These are phyloP conservation scores for Aureobasidium leucospermi DNA, from an alignment of 2,329 filamentous ascomycete species.

Conservation along the genomic window DNA sequence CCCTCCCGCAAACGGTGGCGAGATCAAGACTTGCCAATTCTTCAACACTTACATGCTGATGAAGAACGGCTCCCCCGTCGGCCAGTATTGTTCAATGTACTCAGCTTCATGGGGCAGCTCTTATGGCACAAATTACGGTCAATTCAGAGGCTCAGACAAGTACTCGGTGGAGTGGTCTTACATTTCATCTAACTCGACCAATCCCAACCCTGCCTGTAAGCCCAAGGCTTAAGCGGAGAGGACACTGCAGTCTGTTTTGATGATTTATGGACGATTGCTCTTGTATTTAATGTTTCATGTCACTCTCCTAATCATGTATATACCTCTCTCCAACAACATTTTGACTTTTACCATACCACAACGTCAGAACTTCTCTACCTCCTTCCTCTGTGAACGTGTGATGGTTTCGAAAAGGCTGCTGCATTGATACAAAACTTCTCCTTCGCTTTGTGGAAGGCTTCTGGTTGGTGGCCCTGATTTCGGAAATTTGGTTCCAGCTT, in stretches of 20 bases:
- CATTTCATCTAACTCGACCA: conserved; percentile 17
- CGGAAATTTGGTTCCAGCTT: too few species aligned
- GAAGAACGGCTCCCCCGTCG: conserved; percentile 19
- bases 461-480: too few species aligned
- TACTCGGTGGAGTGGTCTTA: conserved; percentile 21
- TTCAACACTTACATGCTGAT: conserved; percentile 29
- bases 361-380: too few species aligned
- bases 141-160: conserved; percentile 19
- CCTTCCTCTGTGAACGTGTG: too few species aligned
- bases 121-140: conserved; percentile 23
- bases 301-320: not conserved
- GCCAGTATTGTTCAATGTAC: conserved; percentile 26
- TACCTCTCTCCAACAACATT: too few species aligned
- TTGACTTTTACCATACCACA: too few species aligned
- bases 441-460: too few species aligned
- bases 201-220: conserved; percentile 1
- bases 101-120: conserved; percentile 18
- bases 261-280: not conserved
- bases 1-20: conserved; percentile 9
- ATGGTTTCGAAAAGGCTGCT: too few species aligned
- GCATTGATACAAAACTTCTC: too few species aligned
- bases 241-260: not conserved
- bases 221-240: not conserved
- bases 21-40: conserved; percentile 25
- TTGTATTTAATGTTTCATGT: not conserved